Evolutionary conservation across 768 basidiomycete species (phyloP), one percentile per base, ranked within the genome.

Genomic region (Mycena leptocephala): DNA sequence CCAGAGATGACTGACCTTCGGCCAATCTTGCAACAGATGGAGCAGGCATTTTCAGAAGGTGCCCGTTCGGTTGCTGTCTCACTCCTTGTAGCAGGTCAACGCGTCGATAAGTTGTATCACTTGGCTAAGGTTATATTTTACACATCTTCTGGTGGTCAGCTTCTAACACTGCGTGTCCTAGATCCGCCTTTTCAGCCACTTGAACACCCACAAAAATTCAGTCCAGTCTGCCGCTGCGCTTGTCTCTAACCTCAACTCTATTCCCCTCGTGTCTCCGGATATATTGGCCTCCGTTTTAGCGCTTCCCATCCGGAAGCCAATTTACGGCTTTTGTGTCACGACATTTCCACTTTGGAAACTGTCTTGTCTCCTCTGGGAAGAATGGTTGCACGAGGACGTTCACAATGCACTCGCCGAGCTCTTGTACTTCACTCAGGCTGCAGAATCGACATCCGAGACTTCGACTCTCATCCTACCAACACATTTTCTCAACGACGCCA

Each of bases 371-470:
- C 73, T 74, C 6, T 33, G 66, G 2, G 73, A 74, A 32, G 32
- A 61, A 11, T 74, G 73, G 73, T 35, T 81, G 11, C 75, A 79
- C 33, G 79, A 82, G 26, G 76, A 79, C 68, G 71, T 79, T 28
- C 58, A 81, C 13, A 79, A 81, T 69, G 70, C 72, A 18, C 65
- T 80, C 11, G 16, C 73, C 5, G 79, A 82, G 37, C 72, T 80
- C 14, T 30, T 64, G 26, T 80, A 80, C 46, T 37, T 30, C 43
- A 4, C 14, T 10, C 43, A 46, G 9, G 43, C 43, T 5, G 43
- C 20, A 10, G 14, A 5, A 46, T 14, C 43, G 7, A 4, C 5
- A 5, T 4, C 7, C 5, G 5, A 14, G 14, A 14, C 43, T 16
- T 8, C 7, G 8, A 46, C 43, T 5, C 43, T 46, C 43, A 37